Base-by-base conservation (phyloP, 306 rosid species). In the Cicer bijugum region DNA sequence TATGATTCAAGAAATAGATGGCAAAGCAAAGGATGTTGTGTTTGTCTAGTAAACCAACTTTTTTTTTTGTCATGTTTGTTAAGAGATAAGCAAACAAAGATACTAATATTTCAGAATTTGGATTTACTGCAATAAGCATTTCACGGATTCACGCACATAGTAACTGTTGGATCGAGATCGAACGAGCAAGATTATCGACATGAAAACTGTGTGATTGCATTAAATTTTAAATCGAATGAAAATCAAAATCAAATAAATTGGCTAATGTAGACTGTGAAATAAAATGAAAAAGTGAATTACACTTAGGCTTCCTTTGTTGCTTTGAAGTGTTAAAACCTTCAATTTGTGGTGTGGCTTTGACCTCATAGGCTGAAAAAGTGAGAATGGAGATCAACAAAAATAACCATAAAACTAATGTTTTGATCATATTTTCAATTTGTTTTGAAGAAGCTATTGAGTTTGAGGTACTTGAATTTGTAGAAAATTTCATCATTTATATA, bases 401-500 rank as follows among this genome's bases (percentile, higher is more conserved):
- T 61, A 85, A 55, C 80, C 80, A 61, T 10, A 67, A 4, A 8
- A 67, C 60, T 12, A 37, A 61, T 76, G 47, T 52, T 60, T 66
- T 83, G 3, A 20, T 80, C 84, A 79, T 83, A 5, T 40, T 55
- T 50, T 67, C 43, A 80, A 40, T 33, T 78, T 23, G 33, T 56
- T 14, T 55, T 44, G 39, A 56, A 69, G 67, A 8, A 62, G 23
- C 82, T 56, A 69, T 39, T 12, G 19, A 17, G 78, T 58, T 73
- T 12, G 3, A 23, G 52, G 52, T 15, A 50, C 16, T 7, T 77
- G 45, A 42, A 40, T 53, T 72, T 56, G 63, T 20, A 33, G 61
- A 16, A 4, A 69, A 40, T 20, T 15, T 84, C 42, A 16, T n/a
- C 51, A 65, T 81, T 81, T 84, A 84, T 84, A 84, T 84, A 81